Percentiles rank a stretch among this genome's conserved stretches.
phyloP scores from a whole-genome alignment of 2,329 filamentous ascomycete genomes.

The Xylariaceae sp. region DNA sequence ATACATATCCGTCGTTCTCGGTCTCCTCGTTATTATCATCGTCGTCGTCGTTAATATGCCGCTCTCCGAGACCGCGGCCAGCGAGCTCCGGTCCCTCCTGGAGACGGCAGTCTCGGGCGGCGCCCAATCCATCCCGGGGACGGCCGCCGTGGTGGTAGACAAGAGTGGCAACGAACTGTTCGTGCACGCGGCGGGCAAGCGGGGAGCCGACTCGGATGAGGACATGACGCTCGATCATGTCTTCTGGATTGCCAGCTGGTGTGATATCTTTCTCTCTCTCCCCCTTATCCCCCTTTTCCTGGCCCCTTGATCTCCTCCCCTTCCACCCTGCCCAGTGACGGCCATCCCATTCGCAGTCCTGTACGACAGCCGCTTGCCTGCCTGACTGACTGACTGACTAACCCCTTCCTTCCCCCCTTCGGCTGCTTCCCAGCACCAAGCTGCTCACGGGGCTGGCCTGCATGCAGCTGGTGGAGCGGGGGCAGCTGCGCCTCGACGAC shows the following conservation, averaged over 20 bases:
- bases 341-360: too few relatives aligned
- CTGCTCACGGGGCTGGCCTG: slow-evolving; percentile 43
- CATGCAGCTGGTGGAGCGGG: slow-evolving; percentile 52
- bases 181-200: slow-evolving; percentile 39
- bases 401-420: too few relatives aligned
- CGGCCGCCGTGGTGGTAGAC: slow-evolving; percentile 30
- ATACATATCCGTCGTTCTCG: too few relatives aligned
- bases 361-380: too few relatives aligned
- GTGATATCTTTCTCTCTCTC: too few relatives aligned
- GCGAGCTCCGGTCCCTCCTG: slow-evolving; percentile 14
- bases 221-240: slow-evolving; percentile 52
- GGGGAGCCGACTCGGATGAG: slow-evolving; percentile 34
- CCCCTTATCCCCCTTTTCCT: too few relatives aligned
- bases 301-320: too few relatives aligned
- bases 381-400: too few relatives aligned
- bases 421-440: too few relatives aligned
- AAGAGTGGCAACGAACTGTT: slow-evolving; percentile 40
- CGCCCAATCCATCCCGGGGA: slow-evolving; percentile 10
- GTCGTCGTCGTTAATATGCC: slow-evolving; percentile 6
- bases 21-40: too few relatives aligned
- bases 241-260: slow-evolving; percentile 48
- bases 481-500: slow-evolving; percentile 40
- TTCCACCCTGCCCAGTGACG: too few relatives aligned
- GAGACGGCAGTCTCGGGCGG: slow-evolving; percentile 10
- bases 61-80: slow-evolving; percentile 9